A percentile compares a stretch with the other conserved stretches of the same genome.
phyloP scores from a whole-genome alignment of 164 flowering plant genomes.

The Vitis cinerea region DNA sequence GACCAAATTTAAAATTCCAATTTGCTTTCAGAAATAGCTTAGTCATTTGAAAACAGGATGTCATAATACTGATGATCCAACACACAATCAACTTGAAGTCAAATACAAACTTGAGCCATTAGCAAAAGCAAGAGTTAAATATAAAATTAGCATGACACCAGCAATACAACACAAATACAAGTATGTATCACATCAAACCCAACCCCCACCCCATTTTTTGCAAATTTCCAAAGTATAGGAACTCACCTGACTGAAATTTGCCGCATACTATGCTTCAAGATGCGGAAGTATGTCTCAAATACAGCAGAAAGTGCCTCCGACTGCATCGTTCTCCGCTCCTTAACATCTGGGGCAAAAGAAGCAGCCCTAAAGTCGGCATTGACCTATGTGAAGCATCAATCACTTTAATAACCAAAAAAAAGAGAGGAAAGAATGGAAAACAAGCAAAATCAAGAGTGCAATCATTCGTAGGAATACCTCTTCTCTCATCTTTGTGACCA shows the following conservation, averaged over 20 bases:
- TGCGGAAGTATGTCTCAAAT: conserved; percentile 85
- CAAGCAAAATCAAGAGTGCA: neutral
- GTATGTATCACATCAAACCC: too few relatives aligned
- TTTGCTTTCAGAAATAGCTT: too few relatives aligned
- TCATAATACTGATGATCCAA: too few relatives aligned
- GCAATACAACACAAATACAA: too few relatives aligned
- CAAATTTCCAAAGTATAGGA: neutral
- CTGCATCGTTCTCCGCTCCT: conserved; percentile 67
- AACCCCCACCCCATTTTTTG: too few relatives aligned
- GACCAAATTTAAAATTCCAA: too few relatives aligned
- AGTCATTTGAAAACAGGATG: too few relatives aligned
- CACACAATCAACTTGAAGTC: too few relatives aligned
- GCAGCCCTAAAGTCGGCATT: conserved; percentile 76
- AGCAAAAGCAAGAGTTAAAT: too few relatives aligned
- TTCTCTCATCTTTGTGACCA: conserved; percentile 58
- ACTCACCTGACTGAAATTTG: conserved; percentile 42
- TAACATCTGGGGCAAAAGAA: conserved; percentile 55
- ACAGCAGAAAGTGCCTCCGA: conserved; percentile 83
- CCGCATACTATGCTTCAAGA: conserved; percentile 63
- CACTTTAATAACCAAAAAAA: neutral
- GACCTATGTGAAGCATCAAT: conserved; percentile 48
- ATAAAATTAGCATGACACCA: too few relatives aligned
- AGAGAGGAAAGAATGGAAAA: neutral
- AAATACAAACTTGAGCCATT: too few relatives aligned
- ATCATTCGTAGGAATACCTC: conserved; percentile 54